These are phyloP conservation scores for Pestalotiopsis sp. DNA, from an alignment of 2,329 filamentous ascomycete species.

Conservation along the genomic window DNA sequence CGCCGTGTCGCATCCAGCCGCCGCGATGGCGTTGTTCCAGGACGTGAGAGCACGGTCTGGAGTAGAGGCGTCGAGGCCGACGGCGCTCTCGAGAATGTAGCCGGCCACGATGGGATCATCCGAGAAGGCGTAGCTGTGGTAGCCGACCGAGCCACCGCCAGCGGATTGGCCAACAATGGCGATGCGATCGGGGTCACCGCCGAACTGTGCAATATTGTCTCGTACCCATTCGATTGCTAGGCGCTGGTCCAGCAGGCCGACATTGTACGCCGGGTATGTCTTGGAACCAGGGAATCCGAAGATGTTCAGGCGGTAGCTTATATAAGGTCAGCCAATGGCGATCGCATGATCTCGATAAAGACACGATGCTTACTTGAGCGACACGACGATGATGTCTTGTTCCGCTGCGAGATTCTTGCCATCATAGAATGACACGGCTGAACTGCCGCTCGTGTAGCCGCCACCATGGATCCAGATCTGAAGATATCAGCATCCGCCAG, in stretches of 20 bases:
- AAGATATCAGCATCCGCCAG: neutral
- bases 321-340: too few species aligned
- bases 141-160: constrained; percentile 5
- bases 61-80: neutral
- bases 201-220: constrained; percentile 36
- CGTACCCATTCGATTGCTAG: constrained; percentile 61
- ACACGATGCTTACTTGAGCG: neutral
- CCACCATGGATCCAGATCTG: constrained; percentile 10
- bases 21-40: neutral
- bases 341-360: too few species aligned
- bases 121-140: constrained; percentile 1
- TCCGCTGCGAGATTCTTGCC: constrained; percentile 8
- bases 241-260: constrained; percentile 48
- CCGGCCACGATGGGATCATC: constrained; percentile 8
- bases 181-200: constrained; percentile 33
- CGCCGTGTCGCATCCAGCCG: neutral
- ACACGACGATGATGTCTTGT: constrained; percentile 7
- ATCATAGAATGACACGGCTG: constrained; percentile 3
- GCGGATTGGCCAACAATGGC: constrained; percentile 19
- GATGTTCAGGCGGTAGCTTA: constrained; percentile 12
- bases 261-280: constrained; percentile 42
- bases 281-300: constrained; percentile 11
- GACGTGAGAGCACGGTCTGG: neutral
- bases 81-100: constrained; percentile 2
- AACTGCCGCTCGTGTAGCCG: neutral